Evolutionary conservation across 345 rosid genomes (phyloP).

Genomic region (Sisymbrium altissimum): DNA sequence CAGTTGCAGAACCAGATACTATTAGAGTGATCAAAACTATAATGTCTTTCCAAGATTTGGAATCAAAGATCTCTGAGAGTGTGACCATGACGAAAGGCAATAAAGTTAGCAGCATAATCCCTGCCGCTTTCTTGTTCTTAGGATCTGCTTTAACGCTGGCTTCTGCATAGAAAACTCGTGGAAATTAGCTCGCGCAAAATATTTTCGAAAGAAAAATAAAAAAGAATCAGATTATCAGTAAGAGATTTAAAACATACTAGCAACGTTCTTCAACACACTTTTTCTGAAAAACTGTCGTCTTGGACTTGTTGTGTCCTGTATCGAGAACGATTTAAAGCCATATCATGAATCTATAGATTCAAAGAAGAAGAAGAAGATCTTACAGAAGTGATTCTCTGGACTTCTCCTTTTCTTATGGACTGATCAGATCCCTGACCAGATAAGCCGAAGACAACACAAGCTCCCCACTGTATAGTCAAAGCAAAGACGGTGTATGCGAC

Average conservation of each 20-base stretch:
- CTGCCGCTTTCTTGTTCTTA: constrained; percentile 28
- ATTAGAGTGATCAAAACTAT: constrained; percentile 24
- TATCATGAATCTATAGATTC: not conserved
- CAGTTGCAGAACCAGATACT: constrained; percentile 25
- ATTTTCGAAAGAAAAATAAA: too few species aligned
- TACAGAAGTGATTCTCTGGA: not conserved
- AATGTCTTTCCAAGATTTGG: constrained; percentile 4
- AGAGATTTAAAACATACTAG: constrained; percentile 11
- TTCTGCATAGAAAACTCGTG: constrained; percentile 3
- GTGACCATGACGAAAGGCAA: constrained; percentile 26
- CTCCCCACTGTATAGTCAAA: constrained; percentile 33
- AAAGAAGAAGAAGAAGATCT: not conserved
- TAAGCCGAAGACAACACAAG: constrained; percentile 35
- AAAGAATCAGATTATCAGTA: not conserved
- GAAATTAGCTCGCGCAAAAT: not conserved
- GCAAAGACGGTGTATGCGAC: constrained; percentile 32
- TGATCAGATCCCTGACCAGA: constrained; percentile 13
- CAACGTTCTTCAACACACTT: not conserved
- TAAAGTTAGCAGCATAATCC: constrained; percentile 32
- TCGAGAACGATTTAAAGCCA: not conserved
- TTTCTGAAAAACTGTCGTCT: not conserved
- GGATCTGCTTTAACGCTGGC: constrained; percentile 29
- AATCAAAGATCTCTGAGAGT: constrained; percentile 21
- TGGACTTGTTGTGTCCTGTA: constrained; percentile 6
- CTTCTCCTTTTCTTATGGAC: not conserved